Evolutionary conservation across 805 yeast species (phyloP).

Genomic region (Naumovozyma baii): DNA sequence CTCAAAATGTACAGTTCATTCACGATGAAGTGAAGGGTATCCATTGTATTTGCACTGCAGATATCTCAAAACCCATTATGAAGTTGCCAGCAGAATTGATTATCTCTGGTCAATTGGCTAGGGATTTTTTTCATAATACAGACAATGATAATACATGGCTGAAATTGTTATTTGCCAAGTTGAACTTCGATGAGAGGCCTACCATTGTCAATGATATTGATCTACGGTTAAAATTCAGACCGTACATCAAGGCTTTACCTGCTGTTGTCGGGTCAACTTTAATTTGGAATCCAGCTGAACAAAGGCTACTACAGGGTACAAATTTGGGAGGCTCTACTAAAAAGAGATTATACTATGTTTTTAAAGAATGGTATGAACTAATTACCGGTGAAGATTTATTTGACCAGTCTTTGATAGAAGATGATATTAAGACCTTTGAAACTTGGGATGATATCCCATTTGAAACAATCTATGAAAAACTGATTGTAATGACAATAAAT

Average conservation of each 20-base stretch:
- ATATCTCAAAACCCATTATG: conserved; percentile 19
- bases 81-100: conserved; percentile 27
- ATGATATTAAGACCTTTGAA: no score
- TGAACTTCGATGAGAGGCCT: conserved; percentile 29
- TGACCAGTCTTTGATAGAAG: no score
- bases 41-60: conserved; percentile 22
- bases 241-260: conserved; percentile 47
- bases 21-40: conserved; percentile 30
- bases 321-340: conserved; percentile 49
- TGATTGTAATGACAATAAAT: conserved; percentile 12
- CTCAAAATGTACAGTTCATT: conserved; percentile 30
- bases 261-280: conserved; percentile 43
- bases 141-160: conserved; percentile 28
- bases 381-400: no score
- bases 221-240: conserved; percentile 23
- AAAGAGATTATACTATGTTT: conserved; percentile 37
- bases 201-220: conserved; percentile 5
- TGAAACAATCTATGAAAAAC: conserved; percentile 11
- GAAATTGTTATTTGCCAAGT: conserved; percentile 34
- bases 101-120: conserved; percentile 20
- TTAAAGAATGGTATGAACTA: conserved; percentile 50
- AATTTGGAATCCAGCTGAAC: conserved; percentile 50
- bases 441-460: conserved; percentile 8
- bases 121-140: conserved; percentile 16
- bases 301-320: conserved; percentile 46